phyloP scores from a whole-genome alignment of 2,329 filamentous ascomycete species.

The Emydomyces testavorans region DNA sequence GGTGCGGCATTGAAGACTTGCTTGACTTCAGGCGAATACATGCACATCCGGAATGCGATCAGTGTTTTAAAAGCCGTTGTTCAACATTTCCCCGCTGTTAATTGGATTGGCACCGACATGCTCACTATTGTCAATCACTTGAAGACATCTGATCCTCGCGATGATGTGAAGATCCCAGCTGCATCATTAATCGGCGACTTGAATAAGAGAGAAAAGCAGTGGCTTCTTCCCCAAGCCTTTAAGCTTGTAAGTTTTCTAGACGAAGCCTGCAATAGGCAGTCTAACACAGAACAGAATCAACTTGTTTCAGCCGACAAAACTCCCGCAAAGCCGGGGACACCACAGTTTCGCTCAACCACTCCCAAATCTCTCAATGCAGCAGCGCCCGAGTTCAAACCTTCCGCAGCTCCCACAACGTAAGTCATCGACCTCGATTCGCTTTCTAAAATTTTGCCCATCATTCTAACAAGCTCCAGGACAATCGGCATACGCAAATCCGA shows the following conservation, averaged over 20 bases:
- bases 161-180: slow-evolving; percentile 41
- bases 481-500: slow-evolving; percentile 20
- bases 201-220: slow-evolving; percentile 39
- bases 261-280: slow-evolving; percentile 16
- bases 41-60: slow-evolving; percentile 94
- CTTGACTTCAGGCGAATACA: slow-evolving; percentile 75
- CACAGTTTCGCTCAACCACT: slow-evolving; percentile 25
- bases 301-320: slow-evolving; percentile 20
- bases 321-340: slow-evolving; percentile 22
- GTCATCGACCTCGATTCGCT: slow-evolving; percentile 18
- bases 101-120: slow-evolving; percentile 61
- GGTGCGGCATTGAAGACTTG: slow-evolving; percentile 70
- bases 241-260: slow-evolving; percentile 23
- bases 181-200: slow-evolving; percentile 41
- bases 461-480: slow-evolving; percentile 23
- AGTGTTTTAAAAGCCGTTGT: slow-evolving; percentile 72
- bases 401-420: slow-evolving; percentile 24
- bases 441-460: background rate
- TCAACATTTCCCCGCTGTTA: slow-evolving; percentile 74
- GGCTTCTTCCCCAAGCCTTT: slow-evolving; percentile 40
- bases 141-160: slow-evolving; percentile 34
- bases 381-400: slow-evolving; percentile 34
- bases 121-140: slow-evolving; percentile 34
- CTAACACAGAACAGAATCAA: slow-evolving; percentile 21
- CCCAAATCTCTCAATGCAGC: slow-evolving; percentile 32